Conservation (phyloP, 2,329 filamentous ascomycete species). For the Penicillium sp. region DNA sequence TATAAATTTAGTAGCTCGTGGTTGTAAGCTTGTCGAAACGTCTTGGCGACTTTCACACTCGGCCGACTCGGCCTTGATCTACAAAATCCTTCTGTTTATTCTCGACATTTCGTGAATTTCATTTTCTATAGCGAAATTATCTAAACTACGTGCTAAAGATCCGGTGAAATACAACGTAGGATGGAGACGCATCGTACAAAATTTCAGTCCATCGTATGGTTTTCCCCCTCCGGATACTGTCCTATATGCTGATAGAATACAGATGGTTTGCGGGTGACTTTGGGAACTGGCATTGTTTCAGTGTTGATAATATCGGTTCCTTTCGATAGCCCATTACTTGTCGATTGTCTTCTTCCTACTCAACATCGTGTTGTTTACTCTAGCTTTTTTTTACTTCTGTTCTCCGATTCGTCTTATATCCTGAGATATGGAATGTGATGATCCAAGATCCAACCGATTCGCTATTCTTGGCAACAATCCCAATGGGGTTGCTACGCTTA, state of each 20-base stretch:
- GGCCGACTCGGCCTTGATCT: slow-evolving; percentile 2
- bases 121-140: not conserved
- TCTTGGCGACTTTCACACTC: not conserved
- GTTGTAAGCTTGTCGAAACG: no score
- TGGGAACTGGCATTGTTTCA: slow-evolving; percentile 68
- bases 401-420: slow-evolving; percentile 60
- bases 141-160: not conserved
- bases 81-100: not conserved
- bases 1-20: no score
- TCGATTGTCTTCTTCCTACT: slow-evolving; percentile 61
- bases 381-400: slow-evolving; percentile 56
- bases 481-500: slow-evolving; percentile 64
- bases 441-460: slow-evolving; percentile 62
- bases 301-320: slow-evolving; percentile 62
- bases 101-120: not conserved
- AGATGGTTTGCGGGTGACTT: slow-evolving; percentile 59
- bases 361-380: slow-evolving; percentile 58
- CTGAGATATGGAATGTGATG: slow-evolving; percentile 63
- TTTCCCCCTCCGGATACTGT: not conserved
- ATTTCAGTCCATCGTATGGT: slow-evolving; percentile 56
- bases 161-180: slow-evolving; percentile 21
- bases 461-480: slow-evolving; percentile 63
- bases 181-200: slow-evolving; percentile 47
- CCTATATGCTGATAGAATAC: not conserved
- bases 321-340: slow-evolving; percentile 57